Conservation (phyloP, 805 yeast species). For the Teunomyces pallodes region DNA sequence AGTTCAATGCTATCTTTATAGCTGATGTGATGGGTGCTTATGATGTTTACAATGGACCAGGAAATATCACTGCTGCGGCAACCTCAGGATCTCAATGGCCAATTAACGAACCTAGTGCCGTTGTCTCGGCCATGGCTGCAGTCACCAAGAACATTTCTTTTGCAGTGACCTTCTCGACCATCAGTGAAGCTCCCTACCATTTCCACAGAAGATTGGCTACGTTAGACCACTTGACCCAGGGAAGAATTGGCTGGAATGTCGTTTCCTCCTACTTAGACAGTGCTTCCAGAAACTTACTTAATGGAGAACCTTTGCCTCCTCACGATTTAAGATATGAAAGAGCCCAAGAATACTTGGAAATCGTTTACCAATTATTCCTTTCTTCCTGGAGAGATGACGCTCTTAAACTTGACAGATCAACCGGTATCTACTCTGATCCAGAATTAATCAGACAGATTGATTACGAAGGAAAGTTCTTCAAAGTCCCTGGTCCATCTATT, state of each 20-base stretch:
- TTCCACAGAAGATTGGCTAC: constrained; percentile 45
- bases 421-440: constrained; percentile 38
- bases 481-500: constrained; percentile 43
- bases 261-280: constrained; percentile 44
- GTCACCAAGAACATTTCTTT: constrained; percentile 40
- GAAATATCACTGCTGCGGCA: constrained; percentile 35
- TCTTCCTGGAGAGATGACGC: constrained; percentile 47
- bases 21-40: constrained; percentile 43
- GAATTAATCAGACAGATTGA: constrained; percentile 39
- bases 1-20: constrained; percentile 36
- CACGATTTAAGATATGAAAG: constrained; percentile 41
- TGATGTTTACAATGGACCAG: constrained; percentile 42
- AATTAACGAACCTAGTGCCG: constrained; percentile 36
- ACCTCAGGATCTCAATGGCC: constrained; percentile 34
- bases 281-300: constrained; percentile 40
- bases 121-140: constrained; percentile 42
- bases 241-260: constrained; percentile 49
- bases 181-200: constrained; percentile 42
- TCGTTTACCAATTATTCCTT: constrained; percentile 37
- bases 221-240: constrained; percentile 41
- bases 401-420: constrained; percentile 22
- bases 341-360: constrained; percentile 41
- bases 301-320: constrained; percentile 33
- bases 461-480: constrained; percentile 39
- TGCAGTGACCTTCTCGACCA: constrained; percentile 43